These are phyloP conservation scores for Boletus coccyginus DNA, from an alignment of 768 basidiomycete species.

Conservation along the genomic window DNA sequence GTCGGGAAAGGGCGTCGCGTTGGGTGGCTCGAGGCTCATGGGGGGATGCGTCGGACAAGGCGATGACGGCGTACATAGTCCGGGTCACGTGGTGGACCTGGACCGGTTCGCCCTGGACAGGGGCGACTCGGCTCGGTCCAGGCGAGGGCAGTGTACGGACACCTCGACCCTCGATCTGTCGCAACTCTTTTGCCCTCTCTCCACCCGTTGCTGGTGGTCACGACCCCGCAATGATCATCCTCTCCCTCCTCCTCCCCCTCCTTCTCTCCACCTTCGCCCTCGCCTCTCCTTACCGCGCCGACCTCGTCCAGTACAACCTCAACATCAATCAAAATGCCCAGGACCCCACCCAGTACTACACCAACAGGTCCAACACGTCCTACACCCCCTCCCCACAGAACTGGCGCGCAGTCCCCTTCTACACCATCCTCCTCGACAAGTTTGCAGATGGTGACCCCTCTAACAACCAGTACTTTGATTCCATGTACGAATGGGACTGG, in stretches of 20 bases:
- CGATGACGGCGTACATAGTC: too few species aligned
- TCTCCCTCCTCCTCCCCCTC: constrained; percentile 33
- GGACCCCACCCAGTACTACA: constrained; percentile 60
- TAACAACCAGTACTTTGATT: constrained; percentile 87
- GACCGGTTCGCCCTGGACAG: too few species aligned
- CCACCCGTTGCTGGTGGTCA: background rate
- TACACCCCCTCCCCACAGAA: constrained; percentile 81
- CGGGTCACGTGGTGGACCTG: too few species aligned
- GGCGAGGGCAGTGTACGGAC: too few species aligned
- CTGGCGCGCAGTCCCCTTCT: constrained; percentile 81
- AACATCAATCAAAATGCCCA: constrained; percentile 74
- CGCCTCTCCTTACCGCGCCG: constrained; percentile 66
- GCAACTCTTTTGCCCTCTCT: background rate
- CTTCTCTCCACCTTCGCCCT: constrained; percentile 37
- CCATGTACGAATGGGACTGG: constrained; percentile 80
- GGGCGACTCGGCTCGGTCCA: too few species aligned
- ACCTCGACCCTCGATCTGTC: too few species aligned
- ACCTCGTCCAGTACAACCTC: constrained; percentile 72
- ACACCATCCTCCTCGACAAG: constrained; percentile 87
- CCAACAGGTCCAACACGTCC: constrained; percentile 56
- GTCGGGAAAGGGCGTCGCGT: constrained; percentile 56
- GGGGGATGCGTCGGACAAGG: too few species aligned
- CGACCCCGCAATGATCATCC: constrained; percentile 15
- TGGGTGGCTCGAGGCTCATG: constrained; percentile 50
- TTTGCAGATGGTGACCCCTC: constrained; percentile 90